These are phyloP conservation scores for Reutealis trisperma DNA, from an alignment of 345 rosid species.

Conservation along the genomic window DNA sequence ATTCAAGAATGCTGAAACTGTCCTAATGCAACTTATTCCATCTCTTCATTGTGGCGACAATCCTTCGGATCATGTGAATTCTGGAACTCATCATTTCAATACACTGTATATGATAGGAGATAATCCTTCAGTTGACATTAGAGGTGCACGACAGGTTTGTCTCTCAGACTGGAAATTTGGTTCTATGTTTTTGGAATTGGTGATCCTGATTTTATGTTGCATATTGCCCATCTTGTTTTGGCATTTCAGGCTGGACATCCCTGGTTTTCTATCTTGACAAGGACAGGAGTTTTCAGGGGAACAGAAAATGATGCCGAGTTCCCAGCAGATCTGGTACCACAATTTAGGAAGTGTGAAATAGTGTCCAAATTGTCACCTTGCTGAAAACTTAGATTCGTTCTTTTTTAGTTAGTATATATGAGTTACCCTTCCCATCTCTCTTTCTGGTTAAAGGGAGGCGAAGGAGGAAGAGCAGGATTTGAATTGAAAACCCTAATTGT, in stretches of 20 bases:
- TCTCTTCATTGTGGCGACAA: constrained; percentile 21
- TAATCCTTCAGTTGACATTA: constrained; percentile 76
- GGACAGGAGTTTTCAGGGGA: constrained; percentile 87
- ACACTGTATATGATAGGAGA: constrained; percentile 85
- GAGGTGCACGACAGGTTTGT: constrained; percentile 67
- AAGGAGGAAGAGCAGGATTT: too few species aligned
- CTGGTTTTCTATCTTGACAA: constrained; percentile 89
- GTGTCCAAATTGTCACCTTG: neutral
- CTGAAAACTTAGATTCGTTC: neutral
- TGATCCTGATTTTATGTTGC: neutral
- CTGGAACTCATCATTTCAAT: constrained; percentile 41
- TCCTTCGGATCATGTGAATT: constrained; percentile 12
- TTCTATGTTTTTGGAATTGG: neutral
- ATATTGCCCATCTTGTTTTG: neutral
- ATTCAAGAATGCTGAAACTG: constrained; percentile 65
- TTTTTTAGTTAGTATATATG: too few species aligned
- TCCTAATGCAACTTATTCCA: constrained; percentile 49
- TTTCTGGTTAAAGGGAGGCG: too few species aligned
- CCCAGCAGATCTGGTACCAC: constrained; percentile 69
- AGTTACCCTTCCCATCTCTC: too few species aligned
- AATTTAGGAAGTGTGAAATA: neutral
- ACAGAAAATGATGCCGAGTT: constrained; percentile 52
- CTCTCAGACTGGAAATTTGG: neutral
- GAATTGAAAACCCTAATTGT: neutral
- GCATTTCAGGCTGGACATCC: constrained; percentile 67